Evolutionary conservation across 306 rosid genomes (phyloP), one percentile per base, ranked within the genome.

Genomic region (Trifolium repens): DNA sequence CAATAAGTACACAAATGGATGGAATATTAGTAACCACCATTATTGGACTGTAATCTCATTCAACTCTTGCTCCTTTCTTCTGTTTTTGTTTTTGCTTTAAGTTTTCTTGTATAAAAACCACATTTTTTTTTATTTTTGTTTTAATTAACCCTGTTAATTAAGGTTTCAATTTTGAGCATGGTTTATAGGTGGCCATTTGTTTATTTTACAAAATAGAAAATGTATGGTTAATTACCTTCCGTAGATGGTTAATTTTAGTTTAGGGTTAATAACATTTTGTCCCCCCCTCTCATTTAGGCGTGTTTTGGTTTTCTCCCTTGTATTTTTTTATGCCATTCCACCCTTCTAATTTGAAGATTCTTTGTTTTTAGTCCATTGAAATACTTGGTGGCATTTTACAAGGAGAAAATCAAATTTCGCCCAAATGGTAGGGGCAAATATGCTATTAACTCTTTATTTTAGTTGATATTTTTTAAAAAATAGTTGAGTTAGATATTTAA

Each of bases 11-110:
- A 72, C 71, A 0, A 82, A 83, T 60, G 97, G 97, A 27, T 92
- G 97, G 97, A 86, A 92, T 84, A 87, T 92, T 40, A 81, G 70
- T 52, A 70, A 86, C 77, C 64, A 47, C 13, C 94, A 92, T 83
- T 90, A 92, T 77, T 84, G 85, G 86, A 85, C 88, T 76, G 97
- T 92, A 69, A 84, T 89, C 57, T 71, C 75, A 47, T 53, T 16
- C n/a, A 40, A 11, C 49, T 12, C 2, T 63, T 40, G 13, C 42
- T 64, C n/a, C 1, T 72, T 53, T 2, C 5, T 74, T 61, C 22
- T 17, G 5, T 61, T 2, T 0, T 77, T 0, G 4, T 49, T 61
- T 0, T 77, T 0, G 4, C 42, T 61, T 12, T 4, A 3, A 2
- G 7, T 50, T 22, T 34, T 64, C 2, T 26, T 2, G 11, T 16